Evolutionary conservation across 345 rosid species (phyloP).

Genomic region (Litchi chinensis): DNA sequence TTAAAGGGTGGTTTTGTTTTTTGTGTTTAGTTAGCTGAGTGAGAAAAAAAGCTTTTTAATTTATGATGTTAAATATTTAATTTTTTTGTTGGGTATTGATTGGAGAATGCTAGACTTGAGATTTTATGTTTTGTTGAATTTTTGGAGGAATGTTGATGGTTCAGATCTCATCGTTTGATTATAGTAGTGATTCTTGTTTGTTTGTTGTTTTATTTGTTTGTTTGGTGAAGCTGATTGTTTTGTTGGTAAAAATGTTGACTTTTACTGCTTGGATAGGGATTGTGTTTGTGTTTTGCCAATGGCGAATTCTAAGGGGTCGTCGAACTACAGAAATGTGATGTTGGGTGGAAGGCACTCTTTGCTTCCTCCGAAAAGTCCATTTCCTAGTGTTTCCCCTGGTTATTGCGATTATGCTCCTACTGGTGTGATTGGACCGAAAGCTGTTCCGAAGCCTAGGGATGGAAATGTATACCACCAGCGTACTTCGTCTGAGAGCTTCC

Average conservation of each 20-base stretch:
- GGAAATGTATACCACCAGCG: conserved; percentile 72
- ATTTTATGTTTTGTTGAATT: neutral
- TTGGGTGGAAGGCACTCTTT: conserved; percentile 74
- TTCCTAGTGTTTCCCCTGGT: conserved; percentile 67
- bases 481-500: conserved; percentile 85
- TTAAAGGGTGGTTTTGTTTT: neutral
- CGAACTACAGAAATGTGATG: conserved; percentile 65
- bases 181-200: neutral
- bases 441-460: conserved; percentile 66
- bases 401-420: conserved; percentile 66
- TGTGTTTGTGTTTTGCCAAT: conserved; percentile 41
- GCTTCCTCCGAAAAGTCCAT: conserved; percentile 95
- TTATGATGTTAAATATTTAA: neutral
- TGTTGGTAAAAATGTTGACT: neutral
- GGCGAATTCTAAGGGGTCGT: conserved; percentile 81
- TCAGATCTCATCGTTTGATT: neutral
- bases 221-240: neutral
- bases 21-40: neutral
- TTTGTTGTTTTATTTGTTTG: neutral
- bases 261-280: conserved; percentile 35
- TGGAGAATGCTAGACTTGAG: neutral
- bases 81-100: neutral
- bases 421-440: conserved; percentile 62
- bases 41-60: neutral
- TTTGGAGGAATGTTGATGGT: neutral